phyloP scores from a whole-genome alignment of 2,329 filamentous ascomycete species.

The Stylonectria norvegica region DNA sequence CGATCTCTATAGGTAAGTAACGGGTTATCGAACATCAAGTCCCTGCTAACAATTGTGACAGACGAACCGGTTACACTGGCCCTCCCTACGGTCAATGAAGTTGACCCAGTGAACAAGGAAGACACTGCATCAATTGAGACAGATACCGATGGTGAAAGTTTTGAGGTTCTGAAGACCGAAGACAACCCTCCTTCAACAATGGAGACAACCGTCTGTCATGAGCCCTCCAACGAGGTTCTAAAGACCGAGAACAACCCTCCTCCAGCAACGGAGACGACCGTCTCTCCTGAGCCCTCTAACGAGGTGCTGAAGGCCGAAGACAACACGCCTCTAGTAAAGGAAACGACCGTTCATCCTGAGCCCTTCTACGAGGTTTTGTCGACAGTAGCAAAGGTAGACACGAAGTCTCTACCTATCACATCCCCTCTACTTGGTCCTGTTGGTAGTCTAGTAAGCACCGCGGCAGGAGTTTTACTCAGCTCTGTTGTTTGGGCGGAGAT shows the following conservation, averaged over 20 bases:
- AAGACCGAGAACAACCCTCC: no score
- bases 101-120: no score
- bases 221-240: no score
- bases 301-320: no score
- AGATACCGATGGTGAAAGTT: neutral
- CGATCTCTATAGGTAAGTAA: slow-evolving; percentile 2
- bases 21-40: neutral
- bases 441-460: slow-evolving; percentile 6
- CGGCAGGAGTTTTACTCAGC: slow-evolving; percentile 7
- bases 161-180: neutral
- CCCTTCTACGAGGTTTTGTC: slow-evolving; percentile 9
- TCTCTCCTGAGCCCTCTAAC: no score
- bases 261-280: no score
- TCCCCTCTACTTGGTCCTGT: slow-evolving; percentile 5
- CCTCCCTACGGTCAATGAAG: neutral
- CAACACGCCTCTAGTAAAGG: no score
- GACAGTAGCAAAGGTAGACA: slow-evolving; percentile 7
- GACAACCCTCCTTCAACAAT: slow-evolving; percentile 1
- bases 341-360: no score
- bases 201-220: neutral
- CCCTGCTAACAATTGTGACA: neutral
- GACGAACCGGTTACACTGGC: neutral
- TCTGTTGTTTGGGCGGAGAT: slow-evolving; percentile 5
- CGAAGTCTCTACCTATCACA: neutral
- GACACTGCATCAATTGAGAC: neutral